These are phyloP conservation scores for Peronosclerospora sorghi DNA, from an alignment of 352 stramenopile species.

Conservation along the genomic window DNA sequence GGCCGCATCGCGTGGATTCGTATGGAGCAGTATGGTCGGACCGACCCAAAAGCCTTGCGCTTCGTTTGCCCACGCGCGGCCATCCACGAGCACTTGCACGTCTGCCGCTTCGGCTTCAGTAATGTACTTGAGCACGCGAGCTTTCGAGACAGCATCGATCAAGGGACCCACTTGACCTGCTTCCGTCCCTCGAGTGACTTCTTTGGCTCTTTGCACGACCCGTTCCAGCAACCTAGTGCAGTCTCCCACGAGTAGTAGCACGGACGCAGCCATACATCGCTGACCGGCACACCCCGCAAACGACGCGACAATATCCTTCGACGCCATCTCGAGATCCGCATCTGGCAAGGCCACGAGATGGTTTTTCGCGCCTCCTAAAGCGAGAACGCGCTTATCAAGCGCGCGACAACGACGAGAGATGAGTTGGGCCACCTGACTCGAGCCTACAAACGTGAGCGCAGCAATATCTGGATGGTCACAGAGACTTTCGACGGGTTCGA, in stretches of 20 bases:
- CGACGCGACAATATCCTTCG: conserved; percentile 91
- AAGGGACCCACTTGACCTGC: conserved; percentile 91
- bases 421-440: conserved; percentile 86
- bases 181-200: conserved; percentile 82
- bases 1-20: conserved; percentile 70
- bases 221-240: conserved; percentile 65
- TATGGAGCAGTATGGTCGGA: conserved; percentile 91
- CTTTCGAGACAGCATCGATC: conserved; percentile 87
- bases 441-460: conserved; percentile 94
- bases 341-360: conserved; percentile 93
- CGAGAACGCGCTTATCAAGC: conserved; percentile 91
- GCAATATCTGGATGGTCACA: conserved; percentile 86
- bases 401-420: conserved; percentile 85
- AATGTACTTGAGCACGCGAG: conserved; percentile 92
- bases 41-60: conserved; percentile 86
- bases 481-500: conserved; percentile 83
- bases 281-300: conserved; percentile 95
- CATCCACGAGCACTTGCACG: conserved; percentile 89
- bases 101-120: conserved; percentile 76
- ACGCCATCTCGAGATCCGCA: conserved; percentile 85
- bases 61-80: conserved; percentile 63
- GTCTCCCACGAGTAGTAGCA: conserved; percentile 87
- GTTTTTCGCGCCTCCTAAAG: conserved; percentile 96
- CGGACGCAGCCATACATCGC: conserved; percentile 93
- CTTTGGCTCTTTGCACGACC: conserved; percentile 81